These are phyloP conservation scores for Leccinum pseudoinsigne DNA, from an alignment of 1,284 basidiomycete genomes.

Conservation along the genomic window DNA sequence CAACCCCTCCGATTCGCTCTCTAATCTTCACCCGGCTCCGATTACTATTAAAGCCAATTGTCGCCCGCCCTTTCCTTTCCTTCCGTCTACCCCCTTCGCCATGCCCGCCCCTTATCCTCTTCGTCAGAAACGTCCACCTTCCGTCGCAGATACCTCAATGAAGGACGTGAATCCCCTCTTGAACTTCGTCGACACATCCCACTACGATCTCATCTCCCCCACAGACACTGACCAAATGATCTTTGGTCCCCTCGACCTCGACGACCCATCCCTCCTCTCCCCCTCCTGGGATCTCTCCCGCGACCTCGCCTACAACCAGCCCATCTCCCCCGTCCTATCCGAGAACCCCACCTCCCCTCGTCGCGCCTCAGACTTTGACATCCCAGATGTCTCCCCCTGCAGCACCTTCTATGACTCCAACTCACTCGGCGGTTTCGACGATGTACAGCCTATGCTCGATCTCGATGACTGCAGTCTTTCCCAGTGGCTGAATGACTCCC, in stretches of 20 bases:
- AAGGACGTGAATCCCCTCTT: conserved; percentile 44
- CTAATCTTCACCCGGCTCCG: conserved; percentile 26
- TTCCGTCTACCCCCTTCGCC: conserved; percentile 30
- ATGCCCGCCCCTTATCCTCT: conserved; percentile 43
- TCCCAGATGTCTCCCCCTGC: conserved; percentile 34
- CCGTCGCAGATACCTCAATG: conserved; percentile 39
- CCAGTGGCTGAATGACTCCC: conserved; percentile 61
- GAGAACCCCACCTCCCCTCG: conserved; percentile 31
- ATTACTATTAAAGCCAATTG: conserved; percentile 33
- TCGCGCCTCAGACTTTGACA: conserved; percentile 35
- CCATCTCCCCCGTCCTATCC: conserved; percentile 35
- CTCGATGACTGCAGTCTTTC: conserved; percentile 48
- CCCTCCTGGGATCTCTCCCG: conserved; percentile 47
- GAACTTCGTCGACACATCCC: conserved; percentile 42
- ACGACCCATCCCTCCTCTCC: conserved; percentile 43
- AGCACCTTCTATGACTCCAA: conserved; percentile 33
- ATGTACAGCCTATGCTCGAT: conserved; percentile 33
- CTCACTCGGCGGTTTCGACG: conserved; percentile 31
- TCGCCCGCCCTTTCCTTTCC: conserved; percentile 22
- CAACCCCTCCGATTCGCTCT: conserved; percentile 28
- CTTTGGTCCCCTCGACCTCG: conserved; percentile 63
- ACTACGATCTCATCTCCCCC: conserved; percentile 39
- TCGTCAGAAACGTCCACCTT: conserved; percentile 23
- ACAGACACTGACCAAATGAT: conserved; percentile 53
- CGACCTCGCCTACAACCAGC: conserved; percentile 39